Base-by-base conservation (phyloP, 1,284 basidiomycete genomes). In the Ustilago tritici region DNA sequence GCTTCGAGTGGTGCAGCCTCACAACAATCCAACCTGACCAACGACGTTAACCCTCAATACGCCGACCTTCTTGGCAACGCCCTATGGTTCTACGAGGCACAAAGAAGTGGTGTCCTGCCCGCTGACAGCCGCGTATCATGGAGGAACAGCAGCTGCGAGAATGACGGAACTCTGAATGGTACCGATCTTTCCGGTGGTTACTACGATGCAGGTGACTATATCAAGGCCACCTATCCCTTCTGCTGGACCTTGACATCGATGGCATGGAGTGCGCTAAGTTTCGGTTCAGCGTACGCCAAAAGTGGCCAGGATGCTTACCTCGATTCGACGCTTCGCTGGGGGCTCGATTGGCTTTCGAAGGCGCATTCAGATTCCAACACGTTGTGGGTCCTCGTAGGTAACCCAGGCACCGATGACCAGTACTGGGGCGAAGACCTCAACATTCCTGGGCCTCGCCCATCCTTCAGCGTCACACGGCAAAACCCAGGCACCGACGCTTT, bases 271-370 rank as follows among this genome's bases (percentile, higher is more conserved):
- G 94, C 92, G 17, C 90, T 92, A 43, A 93, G 93, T 77, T 93
- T 90, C 81, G 95, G 95, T 55, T 88, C 89, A 88, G 95, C 92
- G 4, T 96, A 94, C 84, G 92, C 93, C 69, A 79, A 91, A 52
- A 90, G 93, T 53, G 92, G 92, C 61, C 95, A 96, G 86, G 94
- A 94, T 1, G 90, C 91, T 2, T 96, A 96, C 85, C 90, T 96
- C 28, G 95, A 96, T 81, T 90, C 91, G 28, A 84, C 78, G 4
- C 78, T 85, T 54, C 90, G 95, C 66, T 95, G 93, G 93, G 92
- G 94, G 34, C 90, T 94, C 54, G 93, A 95, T 87, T 97, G 94
- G 93, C 88, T 96, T 53, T 92, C 95, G 58, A 94, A 93, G 92
- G 94, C 93, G 4, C 93, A 96, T 86, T 91, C 94, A 0, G 88